Conservation (phyloP, 2,329 filamentous ascomycete genomes). For the Colletotrichum scovillei region DNA sequence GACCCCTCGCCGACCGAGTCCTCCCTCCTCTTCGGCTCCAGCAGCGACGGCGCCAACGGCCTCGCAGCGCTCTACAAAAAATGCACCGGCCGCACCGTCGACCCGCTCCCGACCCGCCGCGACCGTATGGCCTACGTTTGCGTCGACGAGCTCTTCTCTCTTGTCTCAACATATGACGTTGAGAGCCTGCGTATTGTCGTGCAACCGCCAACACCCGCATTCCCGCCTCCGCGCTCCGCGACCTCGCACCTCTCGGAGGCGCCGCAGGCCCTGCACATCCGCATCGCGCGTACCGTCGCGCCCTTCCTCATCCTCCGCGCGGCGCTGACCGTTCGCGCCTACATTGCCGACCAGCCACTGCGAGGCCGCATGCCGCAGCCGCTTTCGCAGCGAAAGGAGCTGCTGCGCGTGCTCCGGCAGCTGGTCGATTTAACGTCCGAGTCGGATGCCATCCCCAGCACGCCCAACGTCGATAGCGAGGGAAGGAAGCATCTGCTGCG, state of each 20-base stretch:
- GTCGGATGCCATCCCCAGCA: slow-evolving; percentile 73
- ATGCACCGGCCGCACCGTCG: slow-evolving; percentile 78
- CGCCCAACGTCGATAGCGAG: slow-evolving; percentile 63
- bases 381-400: slow-evolving; percentile 80
- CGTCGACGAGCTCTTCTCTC: slow-evolving; percentile 80
- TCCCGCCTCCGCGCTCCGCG: slow-evolving; percentile 42
- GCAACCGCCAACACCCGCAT: slow-evolving; percentile 57
- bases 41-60: slow-evolving; percentile 53
- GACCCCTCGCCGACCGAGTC: slow-evolving; percentile 65
- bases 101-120: slow-evolving; percentile 72
- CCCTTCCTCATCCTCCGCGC: slow-evolving; percentile 87
- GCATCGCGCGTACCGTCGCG: slow-evolving; percentile 79
- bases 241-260: slow-evolving; percentile 39
- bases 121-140: slow-evolving; percentile 83
- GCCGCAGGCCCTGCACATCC: slow-evolving; percentile 55
- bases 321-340: slow-evolving; percentile 83
- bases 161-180: slow-evolving; percentile 66
- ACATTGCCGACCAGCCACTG: slow-evolving; percentile 91
- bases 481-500: slow-evolving; percentile 80
- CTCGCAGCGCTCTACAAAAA: slow-evolving; percentile 72
- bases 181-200: slow-evolving; percentile 51
- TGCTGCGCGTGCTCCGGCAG: slow-evolving; percentile 76
- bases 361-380: slow-evolving; percentile 91
- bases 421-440: slow-evolving; percentile 77
- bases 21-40: slow-evolving; percentile 63